Conservation (phyloP, 2,329 filamentous ascomycete genomes). For the Hypoxylon sp. region DNA sequence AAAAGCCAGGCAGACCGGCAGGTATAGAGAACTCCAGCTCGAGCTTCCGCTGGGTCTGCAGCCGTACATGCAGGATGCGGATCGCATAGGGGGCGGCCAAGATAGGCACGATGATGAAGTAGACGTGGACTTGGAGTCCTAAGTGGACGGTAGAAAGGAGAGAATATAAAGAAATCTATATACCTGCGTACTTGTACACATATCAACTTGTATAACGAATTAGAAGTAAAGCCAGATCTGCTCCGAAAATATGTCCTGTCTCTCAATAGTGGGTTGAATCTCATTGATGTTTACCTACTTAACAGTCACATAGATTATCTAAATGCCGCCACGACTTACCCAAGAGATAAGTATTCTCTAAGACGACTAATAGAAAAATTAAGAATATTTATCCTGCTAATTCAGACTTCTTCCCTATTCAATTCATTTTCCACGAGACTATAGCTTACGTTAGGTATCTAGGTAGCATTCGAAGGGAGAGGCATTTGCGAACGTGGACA, state of each 20-base stretch:
- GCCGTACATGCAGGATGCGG: conserved; percentile 47
- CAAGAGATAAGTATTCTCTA: too few species aligned
- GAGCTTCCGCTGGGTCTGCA: conserved; percentile 41
- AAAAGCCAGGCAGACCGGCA: conserved; percentile 70
- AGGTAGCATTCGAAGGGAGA: too few species aligned
- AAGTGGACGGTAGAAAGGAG: background rate
- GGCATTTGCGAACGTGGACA: too few species aligned
- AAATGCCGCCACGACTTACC: too few species aligned
- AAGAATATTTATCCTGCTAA: too few species aligned
- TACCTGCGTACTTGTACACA: conserved; percentile 32
- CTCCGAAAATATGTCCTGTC: background rate
- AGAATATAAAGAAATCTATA: background rate
- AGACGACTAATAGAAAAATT: too few species aligned
- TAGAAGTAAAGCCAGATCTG: conserved; percentile 14
- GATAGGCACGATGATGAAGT: conserved; percentile 22
- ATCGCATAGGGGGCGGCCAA: conserved; percentile 42
- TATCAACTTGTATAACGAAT: conserved; percentile 28
- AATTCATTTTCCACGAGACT: too few species aligned
- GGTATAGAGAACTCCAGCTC: conserved; percentile 48
- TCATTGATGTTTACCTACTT: too few species aligned
- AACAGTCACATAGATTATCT: too few species aligned
- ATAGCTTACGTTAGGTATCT: too few species aligned
- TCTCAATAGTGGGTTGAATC: background rate
- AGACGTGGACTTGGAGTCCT: conserved; percentile 22
- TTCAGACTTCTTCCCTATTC: too few species aligned